Evolutionary conservation across 2,329 filamentous ascomycete species (phyloP), one percentile per base, ranked within the genome.

Genomic region (Clarireedia homoeocarpa): DNA sequence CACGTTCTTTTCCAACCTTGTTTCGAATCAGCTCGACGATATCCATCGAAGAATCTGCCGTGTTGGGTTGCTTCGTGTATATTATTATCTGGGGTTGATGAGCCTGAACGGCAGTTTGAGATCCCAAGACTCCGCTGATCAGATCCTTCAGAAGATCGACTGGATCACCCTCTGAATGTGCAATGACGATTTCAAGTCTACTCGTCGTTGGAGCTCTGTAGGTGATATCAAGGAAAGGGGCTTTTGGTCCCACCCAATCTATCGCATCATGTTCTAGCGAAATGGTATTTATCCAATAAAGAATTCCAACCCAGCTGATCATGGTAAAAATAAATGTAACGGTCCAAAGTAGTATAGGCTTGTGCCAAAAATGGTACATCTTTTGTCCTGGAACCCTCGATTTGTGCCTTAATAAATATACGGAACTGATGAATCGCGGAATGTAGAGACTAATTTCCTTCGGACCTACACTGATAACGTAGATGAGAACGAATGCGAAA

Each of bases 131-230:
- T 15, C 44, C 51, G 6, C 40, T 24, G 34, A 67, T 60, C 6
- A 67, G 56, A 1, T 58, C 50, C 5, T 50, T 44, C 26, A 68
- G 60, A 9, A 38, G 53, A 5, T 60, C 47, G 2, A 62, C 23
- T 2, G 63, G 55, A 27, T 68, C 64, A 17, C 58, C 61, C 12
- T 51, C 56, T 9, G 62, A 63, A 51, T 68, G 66, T 1, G 61
- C 64, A 36, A 68, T 64, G 17, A 68, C 57, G 1, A 68, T 55
- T 20, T 68, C 65, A 9, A 67, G 55, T n/a, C 59, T 59, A 17
- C 60, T 61, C 14, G 59, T 53, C 23, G 56, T 47, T 20, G 64
- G 62, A 9, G 65, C 59, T 10, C 62, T 59, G 42, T 66, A 67
- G 10, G 56, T 26, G n/a, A 54, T 60, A 26, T 67, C 66, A 9